These are phyloP conservation scores for Pleurotus platypus DNA, from an alignment of 768 basidiomycete species.

Conservation along the genomic window DNA sequence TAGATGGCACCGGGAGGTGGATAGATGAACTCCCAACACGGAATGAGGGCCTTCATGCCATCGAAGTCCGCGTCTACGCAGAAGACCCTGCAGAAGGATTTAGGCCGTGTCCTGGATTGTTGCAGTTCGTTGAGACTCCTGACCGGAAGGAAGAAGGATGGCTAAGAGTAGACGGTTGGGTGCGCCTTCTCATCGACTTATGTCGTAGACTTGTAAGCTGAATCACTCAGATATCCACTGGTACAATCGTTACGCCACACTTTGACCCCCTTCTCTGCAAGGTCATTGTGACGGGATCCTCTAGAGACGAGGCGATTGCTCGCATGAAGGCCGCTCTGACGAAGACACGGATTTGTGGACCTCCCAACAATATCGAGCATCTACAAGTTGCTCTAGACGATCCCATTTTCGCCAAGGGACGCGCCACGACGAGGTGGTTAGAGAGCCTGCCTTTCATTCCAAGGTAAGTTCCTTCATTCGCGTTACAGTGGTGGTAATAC, in stretches of 20 bases:
- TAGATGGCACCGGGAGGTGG: neutral
- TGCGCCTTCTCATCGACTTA: constrained; percentile 16
- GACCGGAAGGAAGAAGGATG: constrained; percentile 31
- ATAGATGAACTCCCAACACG: constrained; percentile 5
- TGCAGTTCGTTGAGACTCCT: constrained; percentile 50
- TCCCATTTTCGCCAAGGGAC: constrained; percentile 35
- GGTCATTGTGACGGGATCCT: constrained; percentile 46
- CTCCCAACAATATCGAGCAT: constrained; percentile 57
- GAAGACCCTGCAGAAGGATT: constrained; percentile 60
- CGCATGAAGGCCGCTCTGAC: constrained; percentile 37
- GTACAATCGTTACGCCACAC: constrained; percentile 45
- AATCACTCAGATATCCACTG: constrained; percentile 41
- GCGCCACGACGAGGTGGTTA: constrained; percentile 47
- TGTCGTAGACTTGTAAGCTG: too few species aligned
- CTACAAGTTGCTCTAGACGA: constrained; percentile 40
- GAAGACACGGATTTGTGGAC: constrained; percentile 45
- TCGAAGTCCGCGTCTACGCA: constrained; percentile 59
- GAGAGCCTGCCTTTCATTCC: constrained; percentile 38
- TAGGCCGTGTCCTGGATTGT: constrained; percentile 54
- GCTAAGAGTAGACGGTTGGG: constrained; percentile 63
- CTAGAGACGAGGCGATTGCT: constrained; percentile 41
- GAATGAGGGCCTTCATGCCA: constrained; percentile 30
- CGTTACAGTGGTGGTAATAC: neutral
- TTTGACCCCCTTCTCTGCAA: constrained; percentile 63
- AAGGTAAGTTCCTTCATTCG: constrained; percentile 21